Percentiles rank a stretch among this genome's conserved stretches.
Conservation (phyloP, 257 asterid genomes). For the Solanum sejunctum region DNA sequence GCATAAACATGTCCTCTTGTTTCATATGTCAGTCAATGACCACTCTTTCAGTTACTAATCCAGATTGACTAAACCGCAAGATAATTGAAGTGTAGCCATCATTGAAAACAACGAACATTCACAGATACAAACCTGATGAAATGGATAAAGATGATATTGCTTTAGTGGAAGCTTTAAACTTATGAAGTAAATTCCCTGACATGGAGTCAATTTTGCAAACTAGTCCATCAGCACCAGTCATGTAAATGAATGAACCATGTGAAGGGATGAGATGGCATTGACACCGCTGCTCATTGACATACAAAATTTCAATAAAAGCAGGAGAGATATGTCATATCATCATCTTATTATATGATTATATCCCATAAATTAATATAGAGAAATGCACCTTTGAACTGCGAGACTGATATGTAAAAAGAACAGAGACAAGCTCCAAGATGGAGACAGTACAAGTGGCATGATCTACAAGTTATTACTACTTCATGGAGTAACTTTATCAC, state of each 20-base stretch:
- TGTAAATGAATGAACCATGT: slow-evolving; percentile 52
- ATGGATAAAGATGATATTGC: slow-evolving; percentile 63
- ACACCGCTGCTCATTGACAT: slow-evolving; percentile 58
- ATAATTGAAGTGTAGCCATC: neutral
- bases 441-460: neutral
- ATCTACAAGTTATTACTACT: neutral
- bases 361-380: neutral
- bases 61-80: neutral
- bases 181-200: slow-evolving; percentile 56
- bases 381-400: neutral
- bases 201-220: slow-evolving; percentile 65
- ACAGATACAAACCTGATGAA: slow-evolving; percentile 52
- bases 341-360: neutral
- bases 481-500: neutral
- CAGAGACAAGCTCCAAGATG: neutral
- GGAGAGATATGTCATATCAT: neutral
- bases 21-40: neutral
- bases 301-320: neutral
- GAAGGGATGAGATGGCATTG: slow-evolving; percentile 50
- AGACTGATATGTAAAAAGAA: neutral
- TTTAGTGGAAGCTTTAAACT: slow-evolving; percentile 61
- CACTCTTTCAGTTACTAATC: neutral
- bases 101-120: neutral
- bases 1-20: neutral
- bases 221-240: slow-evolving; percentile 88